Base-by-base conservation (phyloP, 2,329 filamentous ascomycete species). In the Purpureocillium lavendulum region DNA sequence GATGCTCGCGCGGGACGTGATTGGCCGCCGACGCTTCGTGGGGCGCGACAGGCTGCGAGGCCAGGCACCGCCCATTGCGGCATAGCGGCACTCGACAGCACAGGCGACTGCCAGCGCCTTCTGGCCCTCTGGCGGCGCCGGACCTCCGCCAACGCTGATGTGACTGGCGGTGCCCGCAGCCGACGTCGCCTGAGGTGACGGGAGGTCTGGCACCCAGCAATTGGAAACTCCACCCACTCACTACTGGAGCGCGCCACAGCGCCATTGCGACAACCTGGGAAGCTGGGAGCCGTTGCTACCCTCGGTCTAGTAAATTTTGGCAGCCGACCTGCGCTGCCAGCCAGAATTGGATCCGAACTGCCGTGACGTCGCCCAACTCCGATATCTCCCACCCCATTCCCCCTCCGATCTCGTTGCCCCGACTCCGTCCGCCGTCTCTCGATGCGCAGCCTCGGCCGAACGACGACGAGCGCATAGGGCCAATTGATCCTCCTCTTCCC, bases 361-460 rank as follows among this genome's bases (percentile, higher is more conserved):
- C 21, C 21, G 21, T 10, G 21, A 26, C 21, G 21, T 5, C 21
- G 21, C 21, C 21, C 21, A 26, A 5, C 21, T 26, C 21, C 21
- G 21, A 26, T 10, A 10, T 26, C 32, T 5, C 32, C 32, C 32
- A 6, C 15, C 15, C 15, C 32, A 34, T 30, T 24, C 17, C 21
- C 28, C 26, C 12, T 26, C 33, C 33, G 13, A 11, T 26, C 29
- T 28, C n/a, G n/a, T n/a, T n/a, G n/a, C n/a, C 13, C 29, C 33
- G 17, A 29, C 16, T 15, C 31, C 32, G 14, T 18, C 38, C 33
- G 29, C 21, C 9, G 16, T 9, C 11, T 33, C 38, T 46, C 51
- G 56, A 65, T 67, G 65, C 54, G 48, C 50, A 50, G 49, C 45
- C 39, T 43, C 43, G 46, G 44, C 21, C n/a, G n/a, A n/a, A 39